Percentiles rank a stretch among this genome's conserved stretches.
Evolutionary conservation across 805 yeast genomes (phyloP).

Genomic region (Starmerella khaoyaiensis): DNA sequence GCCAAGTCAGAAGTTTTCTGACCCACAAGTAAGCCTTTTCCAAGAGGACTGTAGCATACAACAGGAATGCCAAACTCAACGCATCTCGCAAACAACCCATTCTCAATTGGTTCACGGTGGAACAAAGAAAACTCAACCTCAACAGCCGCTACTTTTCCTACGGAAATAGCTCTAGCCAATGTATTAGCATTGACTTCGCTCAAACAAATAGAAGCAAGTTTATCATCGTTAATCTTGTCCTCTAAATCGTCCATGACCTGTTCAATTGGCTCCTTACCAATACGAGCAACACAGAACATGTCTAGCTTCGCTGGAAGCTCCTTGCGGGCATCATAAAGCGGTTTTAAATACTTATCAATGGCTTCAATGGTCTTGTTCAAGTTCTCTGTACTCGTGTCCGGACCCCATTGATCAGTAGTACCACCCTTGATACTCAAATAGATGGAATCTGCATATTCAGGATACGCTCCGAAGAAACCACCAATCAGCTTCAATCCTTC

Average conservation of each 20-base stretch:
- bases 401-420: slow-evolving; percentile 30
- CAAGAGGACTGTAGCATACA: slow-evolving; percentile 72
- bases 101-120: slow-evolving; percentile 43
- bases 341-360: slow-evolving; percentile 21
- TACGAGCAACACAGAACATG: slow-evolving; percentile 60
- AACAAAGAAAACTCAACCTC: slow-evolving; percentile 72
- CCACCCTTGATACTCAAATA: slow-evolving; percentile 62
- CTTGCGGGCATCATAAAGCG: slow-evolving; percentile 20
- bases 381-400: slow-evolving; percentile 40
- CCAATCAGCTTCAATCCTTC: slow-evolving; percentile 45
- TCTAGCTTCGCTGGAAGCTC: slow-evolving; percentile 29
- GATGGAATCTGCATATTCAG: slow-evolving; percentile 44
- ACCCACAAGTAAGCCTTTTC: slow-evolving; percentile 69
- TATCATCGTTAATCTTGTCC: not conserved
- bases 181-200: slow-evolving; percentile 59
- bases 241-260: slow-evolving; percentile 45
- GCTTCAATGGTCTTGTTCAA: slow-evolving; percentile 39
- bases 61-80: slow-evolving; percentile 49
- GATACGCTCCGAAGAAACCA: slow-evolving; percentile 44
- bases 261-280: slow-evolving; percentile 44
- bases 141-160: slow-evolving; percentile 47
- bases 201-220: slow-evolving; percentile 43
- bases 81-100: slow-evolving; percentile 53
- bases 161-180: slow-evolving; percentile 43
- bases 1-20: slow-evolving; percentile 36